Evolutionary conservation across 1,139 yeast genomes (phyloP).

Genomic region (Lodderomyces parapsilosis): DNA sequence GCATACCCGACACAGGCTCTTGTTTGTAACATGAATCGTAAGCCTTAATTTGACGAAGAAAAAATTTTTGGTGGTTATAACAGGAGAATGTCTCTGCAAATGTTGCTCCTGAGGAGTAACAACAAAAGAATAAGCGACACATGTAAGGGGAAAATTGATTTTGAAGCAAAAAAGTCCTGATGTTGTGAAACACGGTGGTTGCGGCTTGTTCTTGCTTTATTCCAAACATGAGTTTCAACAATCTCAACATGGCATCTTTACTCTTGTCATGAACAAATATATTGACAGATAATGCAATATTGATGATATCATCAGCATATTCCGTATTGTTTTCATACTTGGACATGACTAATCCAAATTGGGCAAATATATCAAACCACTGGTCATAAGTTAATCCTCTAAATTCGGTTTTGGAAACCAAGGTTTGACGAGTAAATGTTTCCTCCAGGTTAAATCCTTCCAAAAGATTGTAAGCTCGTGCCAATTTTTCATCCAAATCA

Average conservation of each 20-base stretch:
- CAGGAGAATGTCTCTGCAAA: conserved; percentile 64
- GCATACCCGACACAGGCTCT: conserved; percentile 69
- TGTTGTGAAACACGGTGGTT: conserved; percentile 46
- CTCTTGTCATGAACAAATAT: conserved; percentile 67
- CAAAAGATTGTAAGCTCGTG: conserved; percentile 62
- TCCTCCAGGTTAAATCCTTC: conserved; percentile 58
- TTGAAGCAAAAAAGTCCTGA: conserved; percentile 62
- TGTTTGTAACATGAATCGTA: conserved; percentile 65
- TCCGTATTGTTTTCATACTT: conserved; percentile 56
- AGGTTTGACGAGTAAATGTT: conserved; percentile 31
- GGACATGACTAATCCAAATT: conserved; percentile 66
- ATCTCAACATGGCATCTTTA: conserved; percentile 54
- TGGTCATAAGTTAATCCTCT: conserved; percentile 74
- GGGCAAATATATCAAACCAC: conserved; percentile 87
- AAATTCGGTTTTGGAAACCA: conserved; percentile 52
- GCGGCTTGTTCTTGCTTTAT: conserved; percentile 51
- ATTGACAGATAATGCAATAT: conserved; percentile 72
- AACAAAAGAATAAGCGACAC: conserved; percentile 63
- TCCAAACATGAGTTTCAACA: conserved; percentile 68
- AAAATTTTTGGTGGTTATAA: conserved; percentile 84
- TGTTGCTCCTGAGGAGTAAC: conserved; percentile 62
- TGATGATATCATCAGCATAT: conserved; percentile 69
- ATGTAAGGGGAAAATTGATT: conserved; percentile 76
- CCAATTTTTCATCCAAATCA: conserved; percentile 70
- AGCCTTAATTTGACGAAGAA: conserved; percentile 85